phyloP scores from a whole-genome alignment of 2,329 filamentous ascomycete genomes.

The Exophiala sp. region DNA sequence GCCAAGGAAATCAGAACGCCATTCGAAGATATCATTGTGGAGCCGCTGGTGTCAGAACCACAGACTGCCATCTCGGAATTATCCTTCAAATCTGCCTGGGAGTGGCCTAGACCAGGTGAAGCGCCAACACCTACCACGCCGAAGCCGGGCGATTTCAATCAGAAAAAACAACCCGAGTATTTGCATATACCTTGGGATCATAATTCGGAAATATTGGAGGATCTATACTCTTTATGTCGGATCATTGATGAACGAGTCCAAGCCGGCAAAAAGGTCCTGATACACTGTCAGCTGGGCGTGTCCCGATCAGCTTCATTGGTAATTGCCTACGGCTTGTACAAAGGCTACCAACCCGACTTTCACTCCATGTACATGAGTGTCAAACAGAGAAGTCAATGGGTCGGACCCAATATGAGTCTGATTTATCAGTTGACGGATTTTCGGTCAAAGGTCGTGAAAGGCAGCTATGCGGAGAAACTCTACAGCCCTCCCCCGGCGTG shows the following conservation, averaged over 20 bases:
- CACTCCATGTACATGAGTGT: constrained; percentile 63
- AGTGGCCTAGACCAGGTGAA: constrained; percentile 37
- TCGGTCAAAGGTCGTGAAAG: constrained; percentile 41
- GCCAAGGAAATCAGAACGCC: constrained; percentile 64
- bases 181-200: constrained; percentile 65
- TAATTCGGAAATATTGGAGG: constrained; percentile 64
- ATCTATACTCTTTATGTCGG: constrained; percentile 57
- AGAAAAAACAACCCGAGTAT: constrained; percentile 52
- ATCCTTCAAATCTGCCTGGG: constrained; percentile 50
- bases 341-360: constrained; percentile 59
- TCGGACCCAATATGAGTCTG: constrained; percentile 66
- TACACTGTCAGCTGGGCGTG: constrained; percentile 64
- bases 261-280: constrained; percentile 57
- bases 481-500: constrained; percentile 18
- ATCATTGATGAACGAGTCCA: constrained; percentile 59
- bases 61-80: constrained; percentile 44
- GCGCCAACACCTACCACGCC: constrained; percentile 24
- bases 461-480: constrained; percentile 28
- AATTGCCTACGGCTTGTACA: constrained; percentile 64
- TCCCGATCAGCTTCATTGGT: constrained; percentile 64
- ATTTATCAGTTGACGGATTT: constrained; percentile 68
- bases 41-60: constrained; percentile 38
- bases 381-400: constrained; percentile 63
- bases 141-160: constrained; percentile 12
- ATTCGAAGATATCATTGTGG: constrained; percentile 40